phyloP scores from a whole-genome alignment of 495 filamentous ascomycete species.

The Penicillium cinerascens region DNA sequence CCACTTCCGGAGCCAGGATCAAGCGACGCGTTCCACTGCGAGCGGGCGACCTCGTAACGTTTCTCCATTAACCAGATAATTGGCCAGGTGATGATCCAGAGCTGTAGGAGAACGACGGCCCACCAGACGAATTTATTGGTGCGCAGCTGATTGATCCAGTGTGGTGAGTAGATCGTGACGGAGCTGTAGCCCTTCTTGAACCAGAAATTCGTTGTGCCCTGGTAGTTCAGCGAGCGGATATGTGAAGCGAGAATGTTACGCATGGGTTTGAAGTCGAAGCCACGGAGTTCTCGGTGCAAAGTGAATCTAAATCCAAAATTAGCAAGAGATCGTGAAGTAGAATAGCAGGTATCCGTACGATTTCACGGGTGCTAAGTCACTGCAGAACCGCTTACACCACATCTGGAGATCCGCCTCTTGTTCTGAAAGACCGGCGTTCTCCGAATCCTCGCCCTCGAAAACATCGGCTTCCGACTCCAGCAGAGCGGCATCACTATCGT shows the following conservation, averaged over 20 bases:
- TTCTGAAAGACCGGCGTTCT: neutral
- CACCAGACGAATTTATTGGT: slow-evolving; percentile 37
- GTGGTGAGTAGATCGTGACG: slow-evolving; percentile 43
- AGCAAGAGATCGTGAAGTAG: neutral
- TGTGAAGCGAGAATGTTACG: slow-evolving; percentile 33
- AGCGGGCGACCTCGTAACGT: slow-evolving; percentile 35
- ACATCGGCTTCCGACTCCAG: slow-evolving; percentile 1
- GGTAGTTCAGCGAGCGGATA: slow-evolving; percentile 42
- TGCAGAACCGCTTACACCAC: slow-evolving; percentile 43
- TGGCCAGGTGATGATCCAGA: slow-evolving; percentile 46
- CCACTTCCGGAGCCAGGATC: slow-evolving; percentile 7
- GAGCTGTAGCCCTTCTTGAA: slow-evolving; percentile 22
- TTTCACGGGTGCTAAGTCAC: slow-evolving; percentile 37
- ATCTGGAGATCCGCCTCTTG: slow-evolving; percentile 22
- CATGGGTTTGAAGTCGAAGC: slow-evolving; percentile 32
- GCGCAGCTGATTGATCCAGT: slow-evolving; percentile 44
- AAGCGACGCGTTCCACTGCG: slow-evolving; percentile 32
- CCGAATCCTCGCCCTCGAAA: neutral
- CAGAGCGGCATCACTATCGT: slow-evolving; percentile 13
- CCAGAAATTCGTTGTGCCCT: slow-evolving; percentile 28
- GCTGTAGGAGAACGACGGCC: slow-evolving; percentile 37
- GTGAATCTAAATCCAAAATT: slow-evolving; percentile 30
- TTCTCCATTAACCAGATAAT: slow-evolving; percentile 41
- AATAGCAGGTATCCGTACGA: slow-evolving; percentile 27
- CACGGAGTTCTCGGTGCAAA: slow-evolving; percentile 31